phyloP scores from a whole-genome alignment of 164 flowering plant species.

The Paratinospora sagittata region DNA sequence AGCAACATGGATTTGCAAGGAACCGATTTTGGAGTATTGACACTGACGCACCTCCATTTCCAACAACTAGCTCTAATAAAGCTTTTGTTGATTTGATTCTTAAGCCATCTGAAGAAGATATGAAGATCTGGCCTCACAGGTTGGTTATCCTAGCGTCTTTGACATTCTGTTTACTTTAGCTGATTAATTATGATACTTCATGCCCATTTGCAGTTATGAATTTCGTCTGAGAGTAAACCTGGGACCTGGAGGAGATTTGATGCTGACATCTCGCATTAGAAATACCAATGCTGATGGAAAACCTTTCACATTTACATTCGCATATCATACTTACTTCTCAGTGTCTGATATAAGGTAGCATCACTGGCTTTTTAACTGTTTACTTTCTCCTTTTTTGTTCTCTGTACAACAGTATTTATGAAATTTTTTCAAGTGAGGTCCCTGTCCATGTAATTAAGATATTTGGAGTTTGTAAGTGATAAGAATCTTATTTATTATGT shows the following conservation, averaged over 20 bases:
- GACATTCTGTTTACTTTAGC: background rate
- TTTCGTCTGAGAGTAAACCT: constrained; percentile 69
- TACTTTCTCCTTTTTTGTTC: background rate
- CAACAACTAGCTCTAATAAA: constrained; percentile 39
- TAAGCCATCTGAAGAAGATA: constrained; percentile 70
- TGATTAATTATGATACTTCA: constrained; percentile 8
- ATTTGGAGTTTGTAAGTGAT: too few species aligned
- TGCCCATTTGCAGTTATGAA: constrained; percentile 50
- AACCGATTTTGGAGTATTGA: constrained; percentile 83
- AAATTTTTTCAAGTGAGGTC: background rate
- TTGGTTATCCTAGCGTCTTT: constrained; percentile 15
- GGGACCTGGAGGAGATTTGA: constrained; percentile 77
- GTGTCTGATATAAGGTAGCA: constrained; percentile 86
- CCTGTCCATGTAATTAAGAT: background rate
- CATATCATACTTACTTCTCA: constrained; percentile 81
- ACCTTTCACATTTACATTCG: constrained; percentile 75
- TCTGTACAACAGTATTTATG: background rate
- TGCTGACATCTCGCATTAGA: constrained; percentile 82
- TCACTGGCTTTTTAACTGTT: background rate
- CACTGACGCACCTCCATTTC: constrained; percentile 70
- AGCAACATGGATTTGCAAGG: constrained; percentile 93
- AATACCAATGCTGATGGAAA: constrained; percentile 67
- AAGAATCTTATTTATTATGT: background rate
- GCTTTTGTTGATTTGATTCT: constrained; percentile 75
- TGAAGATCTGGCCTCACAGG: constrained; percentile 90